These are phyloP conservation scores for Leccinum sublutescens DNA, from an alignment of 768 basidiomycete genomes.

Conservation along the genomic window DNA sequence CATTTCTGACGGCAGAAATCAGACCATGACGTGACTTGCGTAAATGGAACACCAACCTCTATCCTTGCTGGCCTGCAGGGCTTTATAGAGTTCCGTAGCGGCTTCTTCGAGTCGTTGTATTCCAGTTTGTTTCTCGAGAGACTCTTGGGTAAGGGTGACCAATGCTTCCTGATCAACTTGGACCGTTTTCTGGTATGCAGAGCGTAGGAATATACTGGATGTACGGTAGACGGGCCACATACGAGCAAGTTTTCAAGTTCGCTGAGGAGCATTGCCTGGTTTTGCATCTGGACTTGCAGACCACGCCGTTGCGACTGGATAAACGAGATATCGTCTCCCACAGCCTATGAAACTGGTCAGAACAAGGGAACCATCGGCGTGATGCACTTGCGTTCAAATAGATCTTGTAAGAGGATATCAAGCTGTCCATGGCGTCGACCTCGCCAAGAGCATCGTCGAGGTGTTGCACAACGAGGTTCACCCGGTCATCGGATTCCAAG, in stretches of 20 bases:
- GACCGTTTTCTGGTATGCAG: slow-evolving; percentile 72
- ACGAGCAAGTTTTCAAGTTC: slow-evolving; percentile 90
- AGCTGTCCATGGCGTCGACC: slow-evolving; percentile 85
- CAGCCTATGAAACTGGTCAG: slow-evolving; percentile 57
- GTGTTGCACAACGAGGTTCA: slow-evolving; percentile 78
- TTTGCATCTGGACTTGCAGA: slow-evolving; percentile 95
- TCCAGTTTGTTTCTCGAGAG: slow-evolving; percentile 74
- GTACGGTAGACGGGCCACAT: slow-evolving; percentile 18
- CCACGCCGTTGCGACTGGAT: slow-evolving; percentile 98
- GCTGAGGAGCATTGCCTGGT: slow-evolving; percentile 78
- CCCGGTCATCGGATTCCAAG: slow-evolving; percentile 91
- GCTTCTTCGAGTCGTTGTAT: slow-evolving; percentile 80
- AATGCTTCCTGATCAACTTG: slow-evolving; percentile 83
- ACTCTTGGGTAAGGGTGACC: slow-evolving; percentile 80
- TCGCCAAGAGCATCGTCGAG: slow-evolving; percentile 89
- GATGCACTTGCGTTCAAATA: slow-evolving; percentile 77
- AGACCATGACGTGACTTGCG: slow-evolving; percentile 1
- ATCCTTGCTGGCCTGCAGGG: slow-evolving; percentile 85
- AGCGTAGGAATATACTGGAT: not conserved
- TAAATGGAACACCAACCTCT: slow-evolving; percentile 50
- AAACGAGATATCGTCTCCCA: slow-evolving; percentile 90
- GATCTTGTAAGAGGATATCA: slow-evolving; percentile 92
- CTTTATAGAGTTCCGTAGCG: slow-evolving; percentile 90
- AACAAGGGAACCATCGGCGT: not conserved
- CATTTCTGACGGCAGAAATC: slow-evolving; percentile 59